phyloP scores from a whole-genome alignment of 495 filamentous ascomycete species.

The Talaromyces ruber region DNA sequence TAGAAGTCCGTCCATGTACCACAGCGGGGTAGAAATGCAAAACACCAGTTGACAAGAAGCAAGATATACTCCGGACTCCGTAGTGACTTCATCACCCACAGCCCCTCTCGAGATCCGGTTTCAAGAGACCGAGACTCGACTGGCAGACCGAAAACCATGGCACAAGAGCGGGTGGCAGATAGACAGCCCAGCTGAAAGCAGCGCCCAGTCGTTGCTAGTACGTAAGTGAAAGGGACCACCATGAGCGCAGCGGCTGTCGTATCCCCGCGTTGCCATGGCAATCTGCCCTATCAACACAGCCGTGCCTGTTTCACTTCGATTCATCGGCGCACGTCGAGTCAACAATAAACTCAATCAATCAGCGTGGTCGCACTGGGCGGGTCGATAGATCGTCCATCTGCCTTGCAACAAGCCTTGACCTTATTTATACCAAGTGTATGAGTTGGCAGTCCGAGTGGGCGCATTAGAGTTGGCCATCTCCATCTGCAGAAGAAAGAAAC shows the following conservation, averaged over 20 bases:
- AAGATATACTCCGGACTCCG: not conserved
- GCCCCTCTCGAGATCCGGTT: not conserved
- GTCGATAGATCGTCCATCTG: not conserved
- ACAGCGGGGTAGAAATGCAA: not conserved
- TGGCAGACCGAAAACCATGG: not conserved
- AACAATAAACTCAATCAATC: not conserved
- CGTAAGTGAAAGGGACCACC: not conserved
- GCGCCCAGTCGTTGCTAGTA: not conserved
- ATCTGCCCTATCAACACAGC: slow-evolving; percentile 29
- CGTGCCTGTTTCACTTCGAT: slow-evolving; percentile 13
- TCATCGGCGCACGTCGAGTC: slow-evolving; percentile 9
- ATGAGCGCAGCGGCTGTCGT: slow-evolving; percentile 20
- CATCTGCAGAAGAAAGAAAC: not conserved
- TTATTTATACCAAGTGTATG: not conserved
- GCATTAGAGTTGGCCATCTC: not conserved
- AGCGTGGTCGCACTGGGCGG: not conserved
- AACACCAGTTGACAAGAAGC: not conserved
- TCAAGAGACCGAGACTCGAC: not conserved
- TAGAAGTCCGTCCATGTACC: no score
- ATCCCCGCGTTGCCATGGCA: slow-evolving; percentile 36
- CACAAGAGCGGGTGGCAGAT: not conserved
- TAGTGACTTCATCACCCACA: not conserved
- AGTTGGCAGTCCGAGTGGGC: not conserved
- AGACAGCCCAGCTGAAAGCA: not conserved
- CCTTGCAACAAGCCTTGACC: not conserved